Evolutionary conservation across 257 asterid genomes (phyloP).

Genomic region (Gentiana macrophylla): DNA sequence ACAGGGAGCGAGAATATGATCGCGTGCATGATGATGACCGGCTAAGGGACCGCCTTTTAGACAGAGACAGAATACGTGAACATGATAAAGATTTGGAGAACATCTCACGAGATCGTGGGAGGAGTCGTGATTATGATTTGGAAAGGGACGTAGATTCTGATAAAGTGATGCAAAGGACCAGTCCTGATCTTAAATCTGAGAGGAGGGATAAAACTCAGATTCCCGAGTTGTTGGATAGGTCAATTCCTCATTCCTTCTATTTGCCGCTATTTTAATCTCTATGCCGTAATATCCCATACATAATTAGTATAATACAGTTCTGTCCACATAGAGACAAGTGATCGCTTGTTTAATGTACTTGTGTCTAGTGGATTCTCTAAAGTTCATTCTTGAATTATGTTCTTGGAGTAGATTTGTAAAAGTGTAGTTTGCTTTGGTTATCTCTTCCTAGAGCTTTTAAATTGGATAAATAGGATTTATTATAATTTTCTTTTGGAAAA

Average conservation of each 20-base stretch:
- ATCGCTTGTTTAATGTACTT: not conserved
- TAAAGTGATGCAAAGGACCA: slow-evolving; percentile 40
- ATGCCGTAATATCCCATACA: not conserved
- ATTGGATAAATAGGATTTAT: no score
- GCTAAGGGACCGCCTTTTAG: slow-evolving; percentile 32
- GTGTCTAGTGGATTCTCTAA: not conserved
- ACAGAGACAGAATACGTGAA: slow-evolving; percentile 37
- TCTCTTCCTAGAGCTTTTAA: no score
- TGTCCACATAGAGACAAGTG: no score
- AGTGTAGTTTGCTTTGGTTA: no score
- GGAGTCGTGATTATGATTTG: slow-evolving; percentile 44
- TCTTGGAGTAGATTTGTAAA: not conserved
- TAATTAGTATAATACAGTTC: not conserved
- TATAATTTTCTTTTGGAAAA: no score
- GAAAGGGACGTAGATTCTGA: slow-evolving; percentile 40
- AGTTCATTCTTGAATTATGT: not conserved
- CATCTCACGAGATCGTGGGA: slow-evolving; percentile 34
- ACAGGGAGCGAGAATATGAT: slow-evolving; percentile 41
- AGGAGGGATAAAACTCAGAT: slow-evolving; percentile 36
- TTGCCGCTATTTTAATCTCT: slow-evolving; percentile 2
- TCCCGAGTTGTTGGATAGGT: slow-evolving; percentile 37
- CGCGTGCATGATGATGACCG: slow-evolving; percentile 34
- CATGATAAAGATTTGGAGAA: slow-evolving; percentile 28
- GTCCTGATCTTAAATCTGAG: slow-evolving; percentile 29
- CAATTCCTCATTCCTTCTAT: slow-evolving; percentile 1